Evolutionary conservation across 495 filamentous ascomycete species (phyloP), one percentile per base, ranked within the genome.

Genomic region (Annulohypoxylon moriforme): DNA sequence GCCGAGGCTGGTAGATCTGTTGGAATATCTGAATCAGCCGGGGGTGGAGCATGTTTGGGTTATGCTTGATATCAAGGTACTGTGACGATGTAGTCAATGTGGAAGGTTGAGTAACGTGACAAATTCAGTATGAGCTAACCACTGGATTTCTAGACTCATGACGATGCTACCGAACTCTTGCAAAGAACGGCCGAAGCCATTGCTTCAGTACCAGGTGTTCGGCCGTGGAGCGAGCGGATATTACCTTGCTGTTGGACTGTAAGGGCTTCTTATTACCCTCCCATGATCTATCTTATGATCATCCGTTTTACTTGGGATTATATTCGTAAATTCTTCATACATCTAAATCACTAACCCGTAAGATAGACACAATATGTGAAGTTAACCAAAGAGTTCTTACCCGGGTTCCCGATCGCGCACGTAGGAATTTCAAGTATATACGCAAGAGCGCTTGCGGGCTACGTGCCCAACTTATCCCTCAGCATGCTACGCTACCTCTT

Each of bases 61-160:
- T 2, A 78, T 98, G 46, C 83, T 98, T 0, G 95, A 98, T 76
- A 92, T 98, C 74, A 98, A 98, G 80, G 90, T 93, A 79, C 11
- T n/a, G 16, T 8, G 10, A 8, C 52, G 57, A 31, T 34, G 2
- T 7, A 6, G 5, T 47, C 55, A 8, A 8, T 14, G 10, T 22
- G 36, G 34, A 29, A 20, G 36, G 2, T 14, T 25, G 11, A 33
- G 13, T 16, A n/a, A 29, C 29, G 49, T 34, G 11, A 9, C 2
- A 11, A 59, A 22, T 25, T 33, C 18, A 7, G 7, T 24, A 49
- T 7, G 8, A 29, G 44, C 53, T 50, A 63, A 60, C 66, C 1
- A 38, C 67, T 31, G 22, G 7, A 44, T 13, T 4, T 33, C 34
- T 25, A 80, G 78, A 90, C 86, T 11, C 85, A 91, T 74, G 91